These are phyloP conservation scores for Alternaria sp. DNA, from an alignment of 2,329 filamentous ascomycete genomes.

Conservation along the genomic window DNA sequence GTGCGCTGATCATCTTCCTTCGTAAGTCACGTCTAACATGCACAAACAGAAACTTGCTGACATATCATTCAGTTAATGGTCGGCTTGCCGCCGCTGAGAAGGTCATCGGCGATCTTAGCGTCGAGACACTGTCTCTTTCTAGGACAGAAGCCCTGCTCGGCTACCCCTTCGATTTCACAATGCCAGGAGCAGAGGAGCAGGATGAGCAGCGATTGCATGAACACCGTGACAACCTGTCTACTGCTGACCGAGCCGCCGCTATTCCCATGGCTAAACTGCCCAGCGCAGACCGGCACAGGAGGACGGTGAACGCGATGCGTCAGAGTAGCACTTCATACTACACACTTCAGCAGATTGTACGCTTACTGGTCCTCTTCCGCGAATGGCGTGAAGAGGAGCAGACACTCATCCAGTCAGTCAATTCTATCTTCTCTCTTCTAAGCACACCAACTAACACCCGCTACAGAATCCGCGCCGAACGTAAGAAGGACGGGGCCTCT, in stretches of 20 bases:
- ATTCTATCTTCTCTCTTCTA: neutral
- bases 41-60: constrained; percentile 19
- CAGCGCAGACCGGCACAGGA: constrained; percentile 24
- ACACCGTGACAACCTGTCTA: constrained; percentile 26
- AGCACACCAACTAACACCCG: constrained; percentile 6
- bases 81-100: constrained; percentile 62
- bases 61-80: constrained; percentile 47
- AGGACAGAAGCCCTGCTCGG: constrained; percentile 52
- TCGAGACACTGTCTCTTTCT: constrained; percentile 52
- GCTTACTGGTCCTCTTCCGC: constrained; percentile 51
- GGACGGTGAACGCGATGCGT: constrained; percentile 30
- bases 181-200: constrained; percentile 33
- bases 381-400: constrained; percentile 53
- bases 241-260: constrained; percentile 23
- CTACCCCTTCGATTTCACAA: constrained; percentile 45
- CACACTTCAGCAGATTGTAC: constrained; percentile 52
- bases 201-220: constrained; percentile 30
- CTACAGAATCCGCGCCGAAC: constrained; percentile 18
- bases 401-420: constrained; percentile 42
- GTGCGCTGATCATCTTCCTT: constrained; percentile 83
- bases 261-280: constrained; percentile 28
- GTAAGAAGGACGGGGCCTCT: constrained; percentile 11
- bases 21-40: constrained; percentile 63
- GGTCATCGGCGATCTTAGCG: constrained; percentile 58
- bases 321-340: constrained; percentile 45